These are phyloP conservation scores for Ascochyta pisi DNA, from an alignment of 2,329 filamentous ascomycete species.

Conservation along the genomic window DNA sequence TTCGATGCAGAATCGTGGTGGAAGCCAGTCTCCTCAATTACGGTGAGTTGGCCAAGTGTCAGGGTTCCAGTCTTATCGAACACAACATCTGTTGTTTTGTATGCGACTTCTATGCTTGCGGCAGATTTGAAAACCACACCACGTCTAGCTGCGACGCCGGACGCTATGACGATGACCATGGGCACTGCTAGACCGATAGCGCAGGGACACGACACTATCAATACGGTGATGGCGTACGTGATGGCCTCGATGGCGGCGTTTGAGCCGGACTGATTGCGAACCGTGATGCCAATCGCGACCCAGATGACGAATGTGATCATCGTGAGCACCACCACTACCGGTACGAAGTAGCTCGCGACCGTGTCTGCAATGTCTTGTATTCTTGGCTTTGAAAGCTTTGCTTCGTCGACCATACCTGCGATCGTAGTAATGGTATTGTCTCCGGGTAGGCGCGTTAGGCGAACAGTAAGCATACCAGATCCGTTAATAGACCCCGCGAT, in stretches of 20 bases:
- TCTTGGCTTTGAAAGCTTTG: slow-evolving; percentile 71
- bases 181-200: slow-evolving; percentile 78
- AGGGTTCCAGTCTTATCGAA: slow-evolving; percentile 84
- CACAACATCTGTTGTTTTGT: slow-evolving; percentile 69
- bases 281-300: slow-evolving; percentile 63
- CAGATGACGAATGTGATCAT: slow-evolving; percentile 68
- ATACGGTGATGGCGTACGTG: slow-evolving; percentile 74
- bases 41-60: slow-evolving; percentile 62
- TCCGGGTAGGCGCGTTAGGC: slow-evolving; percentile 66
- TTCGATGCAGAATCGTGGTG: background rate
- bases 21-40: slow-evolving; percentile 42
- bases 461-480: slow-evolving; percentile 57
- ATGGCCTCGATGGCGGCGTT: slow-evolving; percentile 67
- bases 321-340: slow-evolving; percentile 65
- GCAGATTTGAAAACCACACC: slow-evolving; percentile 77
- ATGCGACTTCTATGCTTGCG: slow-evolving; percentile 66
- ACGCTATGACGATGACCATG: slow-evolving; percentile 78
- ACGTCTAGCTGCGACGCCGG: slow-evolving; percentile 67
- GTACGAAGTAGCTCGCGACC: slow-evolving; percentile 74
- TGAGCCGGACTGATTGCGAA: slow-evolving; percentile 48
- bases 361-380: slow-evolving; percentile 72
- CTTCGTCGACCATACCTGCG: slow-evolving; percentile 73
- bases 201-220: slow-evolving; percentile 82
- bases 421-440: slow-evolving; percentile 77
- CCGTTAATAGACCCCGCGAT: slow-evolving; percentile 71